Percentiles rank a stretch among this genome's conserved stretches.
These are phyloP conservation scores for Ophiostoma pallidulum DNA, from an alignment of 2,329 filamentous ascomycete species.

Conservation along the genomic window DNA sequence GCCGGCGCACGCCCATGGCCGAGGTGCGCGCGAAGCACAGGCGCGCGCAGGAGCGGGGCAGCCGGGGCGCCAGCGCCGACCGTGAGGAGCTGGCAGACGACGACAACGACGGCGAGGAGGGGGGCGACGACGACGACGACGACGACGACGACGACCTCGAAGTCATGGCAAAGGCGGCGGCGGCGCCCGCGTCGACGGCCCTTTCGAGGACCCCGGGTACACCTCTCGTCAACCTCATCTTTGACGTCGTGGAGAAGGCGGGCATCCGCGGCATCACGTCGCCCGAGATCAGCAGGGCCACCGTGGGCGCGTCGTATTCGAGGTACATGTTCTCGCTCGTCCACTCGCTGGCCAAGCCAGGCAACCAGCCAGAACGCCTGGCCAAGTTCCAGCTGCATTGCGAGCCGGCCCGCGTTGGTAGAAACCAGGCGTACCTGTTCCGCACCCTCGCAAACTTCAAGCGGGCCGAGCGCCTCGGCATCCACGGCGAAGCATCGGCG, in stretches of 20 bases:
- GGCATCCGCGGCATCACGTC: constrained; percentile 27
- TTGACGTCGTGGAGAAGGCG: constrained; percentile 26
- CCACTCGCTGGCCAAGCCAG: constrained; percentile 23
- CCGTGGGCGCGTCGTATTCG: constrained; percentile 27
- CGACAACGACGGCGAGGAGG: constrained; percentile 12
- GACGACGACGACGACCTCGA: constrained; percentile 11
- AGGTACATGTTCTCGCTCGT: constrained; percentile 27
- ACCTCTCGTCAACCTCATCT: constrained; percentile 26
- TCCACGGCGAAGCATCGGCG: too few relatives aligned
- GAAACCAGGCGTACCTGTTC: constrained; percentile 34
- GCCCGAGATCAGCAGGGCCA: constrained; percentile 27
- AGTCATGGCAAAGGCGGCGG: too few relatives aligned
- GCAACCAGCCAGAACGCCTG: constrained; percentile 32
- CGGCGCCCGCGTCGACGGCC: too few relatives aligned
- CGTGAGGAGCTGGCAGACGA: too few relatives aligned
- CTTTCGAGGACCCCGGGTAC: constrained; percentile 27
- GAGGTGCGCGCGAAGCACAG: constrained; percentile 12
- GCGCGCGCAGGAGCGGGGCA: constrained; percentile 5
- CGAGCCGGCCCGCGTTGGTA: constrained; percentile 29
- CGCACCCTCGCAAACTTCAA: constrained; percentile 7
- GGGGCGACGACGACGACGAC: constrained; percentile 8
- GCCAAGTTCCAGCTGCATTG: constrained; percentile 30
- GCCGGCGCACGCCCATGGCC: constrained; percentile 19
- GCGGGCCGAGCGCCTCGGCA: neutral
- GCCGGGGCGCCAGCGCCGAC: too few relatives aligned